A percentile compares a stretch with the other conserved stretches of the same genome.
Evolutionary conservation across 2,329 filamentous ascomycete species (phyloP).

Genomic region (Hypoxylon sp.): DNA sequence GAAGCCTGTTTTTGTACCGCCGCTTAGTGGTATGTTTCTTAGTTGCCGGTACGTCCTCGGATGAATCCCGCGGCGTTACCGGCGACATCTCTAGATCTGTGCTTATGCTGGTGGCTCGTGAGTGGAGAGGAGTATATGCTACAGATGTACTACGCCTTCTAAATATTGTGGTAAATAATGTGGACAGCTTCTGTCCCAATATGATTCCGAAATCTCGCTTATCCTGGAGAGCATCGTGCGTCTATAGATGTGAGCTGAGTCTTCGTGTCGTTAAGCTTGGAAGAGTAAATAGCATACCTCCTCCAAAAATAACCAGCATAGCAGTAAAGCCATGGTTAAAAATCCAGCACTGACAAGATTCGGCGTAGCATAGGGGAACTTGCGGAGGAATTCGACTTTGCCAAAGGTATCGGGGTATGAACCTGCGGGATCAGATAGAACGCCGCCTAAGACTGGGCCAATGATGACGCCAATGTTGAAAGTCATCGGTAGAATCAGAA

Average conservation of each 20-base stretch:
- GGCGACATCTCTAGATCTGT: constrained; percentile 54
- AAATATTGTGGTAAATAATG: constrained; percentile 50
- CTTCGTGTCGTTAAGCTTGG: not conserved
- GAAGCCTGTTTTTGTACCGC: constrained; percentile 64
- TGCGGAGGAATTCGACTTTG: constrained; percentile 61
- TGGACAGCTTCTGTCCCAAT: constrained; percentile 57
- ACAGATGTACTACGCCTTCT: constrained; percentile 45
- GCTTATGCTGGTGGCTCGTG: constrained; percentile 50
- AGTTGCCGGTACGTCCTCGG: constrained; percentile 30
- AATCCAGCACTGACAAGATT: constrained; percentile 68
- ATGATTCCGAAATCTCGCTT: constrained; percentile 61
- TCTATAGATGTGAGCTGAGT: constrained; percentile 53
- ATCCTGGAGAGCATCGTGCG: constrained; percentile 62
- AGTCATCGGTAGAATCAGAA: constrained; percentile 72
- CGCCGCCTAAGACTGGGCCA: constrained; percentile 67
- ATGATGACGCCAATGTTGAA: constrained; percentile 77
- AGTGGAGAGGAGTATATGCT: constrained; percentile 57
- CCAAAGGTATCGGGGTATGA: constrained; percentile 65
- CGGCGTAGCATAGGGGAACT: constrained; percentile 69
- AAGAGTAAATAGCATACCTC: constrained; percentile 58
- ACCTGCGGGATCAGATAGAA: constrained; percentile 62
- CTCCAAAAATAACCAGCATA: constrained; percentile 66
- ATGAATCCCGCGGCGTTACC: constrained; percentile 40
- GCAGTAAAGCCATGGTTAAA: constrained; percentile 60
- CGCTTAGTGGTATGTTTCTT: constrained; percentile 43